Evolutionary conservation across 2,329 filamentous ascomycete genomes (phyloP).

Genomic region (Dryadomyces quercus-mongolicae): DNA sequence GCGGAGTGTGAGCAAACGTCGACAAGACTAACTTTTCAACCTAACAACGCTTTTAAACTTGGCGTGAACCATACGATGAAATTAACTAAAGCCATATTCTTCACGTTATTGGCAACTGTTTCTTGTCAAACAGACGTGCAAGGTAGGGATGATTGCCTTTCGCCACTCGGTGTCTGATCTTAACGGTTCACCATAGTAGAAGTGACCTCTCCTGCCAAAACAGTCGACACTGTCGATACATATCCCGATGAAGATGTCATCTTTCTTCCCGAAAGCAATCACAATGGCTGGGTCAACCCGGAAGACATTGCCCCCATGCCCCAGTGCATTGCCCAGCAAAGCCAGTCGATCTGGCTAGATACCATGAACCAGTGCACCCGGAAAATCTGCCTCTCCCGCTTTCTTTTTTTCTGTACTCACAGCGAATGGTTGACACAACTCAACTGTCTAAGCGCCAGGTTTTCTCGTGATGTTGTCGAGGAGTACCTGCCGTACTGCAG

Average conservation of each 20-base stretch:
- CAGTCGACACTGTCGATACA: background rate
- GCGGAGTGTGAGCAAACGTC: no score
- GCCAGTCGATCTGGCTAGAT: background rate
- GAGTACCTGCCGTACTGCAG: background rate
- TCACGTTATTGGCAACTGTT: no score
- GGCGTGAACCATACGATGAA: no score
- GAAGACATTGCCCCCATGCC: slow-evolving; percentile 1
- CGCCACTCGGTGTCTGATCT: no score
- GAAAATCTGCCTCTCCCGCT: background rate
- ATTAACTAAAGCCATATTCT: no score
- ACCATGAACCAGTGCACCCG: background rate
- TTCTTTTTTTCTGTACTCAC: background rate
- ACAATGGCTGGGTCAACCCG: slow-evolving; percentile 1
- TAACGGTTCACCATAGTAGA: no score
- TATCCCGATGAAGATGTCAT: background rate
- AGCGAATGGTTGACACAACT: slow-evolving; percentile 1
- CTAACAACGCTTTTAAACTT: no score
- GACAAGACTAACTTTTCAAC: no score
- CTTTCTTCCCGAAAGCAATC: background rate
- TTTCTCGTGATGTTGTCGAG: background rate
- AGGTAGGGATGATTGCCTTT: no score
- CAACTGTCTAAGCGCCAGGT: background rate
- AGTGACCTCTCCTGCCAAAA: no score
- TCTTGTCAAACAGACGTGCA: no score
- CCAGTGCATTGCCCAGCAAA: slow-evolving; percentile 2